These are phyloP conservation scores for Candida tunisiensis DNA, from an alignment of 1,139 yeast genomes.

Conservation along the genomic window DNA sequence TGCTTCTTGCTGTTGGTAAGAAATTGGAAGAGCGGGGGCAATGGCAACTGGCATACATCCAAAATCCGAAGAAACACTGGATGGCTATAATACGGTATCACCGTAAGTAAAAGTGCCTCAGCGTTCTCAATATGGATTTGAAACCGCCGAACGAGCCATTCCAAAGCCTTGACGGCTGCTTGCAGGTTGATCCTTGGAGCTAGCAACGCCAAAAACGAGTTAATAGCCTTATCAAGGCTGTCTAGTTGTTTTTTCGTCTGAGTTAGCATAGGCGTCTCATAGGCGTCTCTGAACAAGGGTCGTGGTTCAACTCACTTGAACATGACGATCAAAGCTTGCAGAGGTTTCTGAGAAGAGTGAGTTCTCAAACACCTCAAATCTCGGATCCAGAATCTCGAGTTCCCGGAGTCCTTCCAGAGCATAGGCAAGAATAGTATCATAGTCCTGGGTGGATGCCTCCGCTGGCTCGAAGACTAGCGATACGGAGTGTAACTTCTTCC, in stretches of 20 bases:
- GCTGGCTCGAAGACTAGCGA: conserved; percentile 78
- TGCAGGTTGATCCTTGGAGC: conserved; percentile 60
- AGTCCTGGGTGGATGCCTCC: conserved; percentile 87
- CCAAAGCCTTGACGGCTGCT: conserved; percentile 71
- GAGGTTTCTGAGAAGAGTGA: conserved; percentile 76
- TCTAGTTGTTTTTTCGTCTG: conserved; percentile 51
- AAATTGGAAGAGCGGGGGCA: conserved; percentile 68
- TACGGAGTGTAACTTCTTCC: conserved; percentile 76
- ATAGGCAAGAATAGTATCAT: conserved; percentile 57
- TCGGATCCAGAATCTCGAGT: conserved; percentile 50
- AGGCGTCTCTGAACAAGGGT: neutral
- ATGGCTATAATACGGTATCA: conserved; percentile 60
- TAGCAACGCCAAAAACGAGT: conserved; percentile 55
- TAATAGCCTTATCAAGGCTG: conserved; percentile 58
- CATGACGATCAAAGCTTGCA: conserved; percentile 59
- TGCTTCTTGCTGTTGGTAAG: conserved; percentile 50
- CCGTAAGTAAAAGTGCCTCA: conserved; percentile 50
- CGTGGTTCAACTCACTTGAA: conserved; percentile 26
- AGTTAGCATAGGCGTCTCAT: neutral
- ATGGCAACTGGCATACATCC: conserved; percentile 41
- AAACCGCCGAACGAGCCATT: conserved; percentile 91
- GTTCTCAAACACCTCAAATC: conserved; percentile 50
- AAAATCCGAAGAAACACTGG: conserved; percentile 62
- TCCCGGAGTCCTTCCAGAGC: conserved; percentile 68
- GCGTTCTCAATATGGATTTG: conserved; percentile 69